Evolutionary conservation across 257 asterid species (phyloP), one percentile per base, ranked within the genome.

Genomic region (Solanum chilense): DNA sequence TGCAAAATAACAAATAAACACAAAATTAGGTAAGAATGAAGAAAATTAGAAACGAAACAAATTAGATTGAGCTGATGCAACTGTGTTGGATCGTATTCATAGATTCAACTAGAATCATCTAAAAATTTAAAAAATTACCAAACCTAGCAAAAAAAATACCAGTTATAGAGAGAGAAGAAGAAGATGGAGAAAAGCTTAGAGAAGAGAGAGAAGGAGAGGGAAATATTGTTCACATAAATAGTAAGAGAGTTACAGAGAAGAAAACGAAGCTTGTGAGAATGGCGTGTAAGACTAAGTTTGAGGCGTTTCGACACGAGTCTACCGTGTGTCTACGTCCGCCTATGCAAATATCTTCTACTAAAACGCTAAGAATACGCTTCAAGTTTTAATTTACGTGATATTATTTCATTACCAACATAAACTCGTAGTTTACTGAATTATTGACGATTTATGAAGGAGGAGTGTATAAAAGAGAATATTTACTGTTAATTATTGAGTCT

Each of bases 271-370:
- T 95, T 90, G 95, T 84, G 99, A 86, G 80, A 56, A 88, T 88
- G 88, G 99, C 99, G 99, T 96, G 98, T 18, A 73, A 88, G 94
- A 47, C 89, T 86, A 91, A 82, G 92, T 87, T 83, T 49, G 76
- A 77, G 90, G 93, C 90, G 91, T 87, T 88, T 71, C 88, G 91
- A 78, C 96, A 87, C 88, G 95, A 92, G 99, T 84, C 80, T 76
- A 23, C 86, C 95, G 89, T 93, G 89, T 37, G 98, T 88, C 90
- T 82, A 49, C 92, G 87, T 91, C 89, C 86, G 91, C 89, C 87
- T 29, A 52, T 77, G 90, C 86, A 92, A 92, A 92, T 89, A 90
- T 94, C 93, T 89, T 5, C 66, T 58, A 20, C 16, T 20, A 58
- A 37, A 5, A 37, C 12, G 10, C 16, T 10, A 10, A 10, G 62